A percentile compares a stretch with the other conserved stretches of the same genome.
Conservation (phyloP, 2,329 filamentous ascomycete species). For the Fusarium pseudograminearum region DNA sequence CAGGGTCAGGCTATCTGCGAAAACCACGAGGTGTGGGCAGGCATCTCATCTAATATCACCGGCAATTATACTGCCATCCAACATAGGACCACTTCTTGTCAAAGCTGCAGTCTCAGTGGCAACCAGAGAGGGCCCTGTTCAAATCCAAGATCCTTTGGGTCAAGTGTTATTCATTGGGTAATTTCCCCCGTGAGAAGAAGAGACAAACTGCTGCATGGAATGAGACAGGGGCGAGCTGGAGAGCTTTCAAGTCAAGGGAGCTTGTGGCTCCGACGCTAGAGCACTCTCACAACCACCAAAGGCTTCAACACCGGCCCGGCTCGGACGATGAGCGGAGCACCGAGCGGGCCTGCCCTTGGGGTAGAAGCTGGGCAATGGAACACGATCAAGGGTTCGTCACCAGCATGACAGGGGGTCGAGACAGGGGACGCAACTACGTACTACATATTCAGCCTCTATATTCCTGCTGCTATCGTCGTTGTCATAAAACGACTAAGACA, state of each 20-base stretch:
- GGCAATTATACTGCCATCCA: neutral
- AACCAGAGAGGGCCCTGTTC: constrained; percentile 23
- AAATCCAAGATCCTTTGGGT: constrained; percentile 5
- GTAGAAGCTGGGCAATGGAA: constrained; percentile 29
- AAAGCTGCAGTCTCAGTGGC: constrained; percentile 8
- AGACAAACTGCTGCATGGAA: constrained; percentile 20
- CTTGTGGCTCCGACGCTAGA: constrained; percentile 36
- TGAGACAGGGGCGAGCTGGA: constrained; percentile 24
- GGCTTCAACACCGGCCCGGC: constrained; percentile 44
- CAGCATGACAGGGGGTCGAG: constrained; percentile 29
- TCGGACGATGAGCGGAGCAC: constrained; percentile 47
- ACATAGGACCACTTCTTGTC: constrained; percentile 6
- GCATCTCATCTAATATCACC: neutral
- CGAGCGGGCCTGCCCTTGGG: constrained; percentile 37
- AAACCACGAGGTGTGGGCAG: neutral
- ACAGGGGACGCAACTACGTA: constrained; percentile 16
- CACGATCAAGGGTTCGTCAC: constrained; percentile 18
- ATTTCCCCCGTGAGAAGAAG: constrained; percentile 26
- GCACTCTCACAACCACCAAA: constrained; percentile 30
- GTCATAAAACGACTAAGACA: constrained; percentile 18
- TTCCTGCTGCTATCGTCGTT: constrained; percentile 33
- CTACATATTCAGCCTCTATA: constrained; percentile 22
- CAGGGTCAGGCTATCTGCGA: constrained; percentile 3
- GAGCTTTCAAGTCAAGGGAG: constrained; percentile 34
- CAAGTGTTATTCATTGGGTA: constrained; percentile 25